Evolutionary conservation across 805 yeast species (phyloP), one percentile per base, ranked within the genome.

Genomic region (Gaillardinia entomophila): DNA sequence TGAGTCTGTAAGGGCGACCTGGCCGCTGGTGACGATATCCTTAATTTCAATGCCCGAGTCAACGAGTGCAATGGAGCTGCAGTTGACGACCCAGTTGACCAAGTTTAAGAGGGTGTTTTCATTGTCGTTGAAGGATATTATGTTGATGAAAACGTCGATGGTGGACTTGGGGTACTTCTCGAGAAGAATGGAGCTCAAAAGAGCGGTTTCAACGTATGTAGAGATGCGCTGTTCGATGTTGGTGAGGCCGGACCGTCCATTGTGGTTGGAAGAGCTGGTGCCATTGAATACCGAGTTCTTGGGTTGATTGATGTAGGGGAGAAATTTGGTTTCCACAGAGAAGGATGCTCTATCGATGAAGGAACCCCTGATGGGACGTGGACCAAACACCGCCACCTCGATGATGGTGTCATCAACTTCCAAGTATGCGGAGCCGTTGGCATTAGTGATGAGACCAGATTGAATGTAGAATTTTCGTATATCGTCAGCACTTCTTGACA

Each of bases 151-250:
- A 12, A 90, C 71, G 48, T 82, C 92, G 36, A 90, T 85, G 13
- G 89, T 78, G 2, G 96, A 84, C 56, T 90, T 90, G 4, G 97
- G 97, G 54, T 92, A 92, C 40, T 79, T 78, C 11, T 74, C 74
- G 22, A 86, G 61, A 13, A 80, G 44, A 2, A 83, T 65, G 1
- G 79, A 57, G 6, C 81, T 73, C 16, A 68, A 51, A 12, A 78
- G 49, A 26, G 79, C 57, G 3, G 78, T 64, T 33, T 72, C 71
- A 6, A 79, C 55, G 37, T 68, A 75, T 12, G 72, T 64, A n/a
- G 74, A 57, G 46, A 72, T 53, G 47, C 75, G 53, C 53, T 74
- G 66, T 55, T 71, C 74, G 38, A 60, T 44, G 20, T 45, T 51
- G 8, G 66, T 53, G 35, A 57, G 53, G 11, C 63, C 63, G 12